Conservation (phyloP, 306 rosid species). For the Malus sylvestris region DNA sequence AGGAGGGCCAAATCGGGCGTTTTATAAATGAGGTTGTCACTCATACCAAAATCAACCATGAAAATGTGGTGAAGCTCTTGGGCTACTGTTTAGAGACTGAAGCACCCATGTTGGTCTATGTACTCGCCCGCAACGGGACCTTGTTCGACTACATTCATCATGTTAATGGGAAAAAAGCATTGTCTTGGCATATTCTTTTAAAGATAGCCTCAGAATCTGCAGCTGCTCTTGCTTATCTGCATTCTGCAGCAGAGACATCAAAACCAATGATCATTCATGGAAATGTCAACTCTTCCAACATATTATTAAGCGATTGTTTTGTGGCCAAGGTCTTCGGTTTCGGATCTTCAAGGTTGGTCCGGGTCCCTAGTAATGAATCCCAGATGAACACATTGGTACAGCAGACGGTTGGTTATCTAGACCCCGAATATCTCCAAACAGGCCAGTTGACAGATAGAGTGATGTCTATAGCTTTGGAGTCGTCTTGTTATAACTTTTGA, state of each 20-base stretch:
- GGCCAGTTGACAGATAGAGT: slow-evolving; percentile 1
- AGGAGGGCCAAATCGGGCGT: neutral
- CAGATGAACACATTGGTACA: neutral
- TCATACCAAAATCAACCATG: neutral
- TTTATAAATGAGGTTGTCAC: neutral
- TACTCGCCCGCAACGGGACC: neutral
- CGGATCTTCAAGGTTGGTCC: neutral
- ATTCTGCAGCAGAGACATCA: neutral
- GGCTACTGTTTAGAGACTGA: slow-evolving; percentile 2
- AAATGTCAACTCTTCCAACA: slow-evolving; percentile 2
- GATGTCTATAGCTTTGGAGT: slow-evolving; percentile 12
- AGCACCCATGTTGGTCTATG: neutral
- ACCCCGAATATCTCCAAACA: neutral
- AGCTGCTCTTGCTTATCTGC: neutral
- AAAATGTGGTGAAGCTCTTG: neutral
- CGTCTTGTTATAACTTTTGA: neutral
- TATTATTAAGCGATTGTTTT: neutral
- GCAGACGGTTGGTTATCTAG: neutral
- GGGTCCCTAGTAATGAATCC: neutral
- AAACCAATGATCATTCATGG: neutral
- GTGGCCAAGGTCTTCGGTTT: neutral
- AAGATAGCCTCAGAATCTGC: slow-evolving; percentile 3
- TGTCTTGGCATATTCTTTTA: neutral
- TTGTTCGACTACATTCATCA: slow-evolving; percentile 2
- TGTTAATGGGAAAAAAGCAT: neutral